Base-by-base conservation (phyloP, 31 red algal genomes). In the Bonnemaisonia californica region DNA sequence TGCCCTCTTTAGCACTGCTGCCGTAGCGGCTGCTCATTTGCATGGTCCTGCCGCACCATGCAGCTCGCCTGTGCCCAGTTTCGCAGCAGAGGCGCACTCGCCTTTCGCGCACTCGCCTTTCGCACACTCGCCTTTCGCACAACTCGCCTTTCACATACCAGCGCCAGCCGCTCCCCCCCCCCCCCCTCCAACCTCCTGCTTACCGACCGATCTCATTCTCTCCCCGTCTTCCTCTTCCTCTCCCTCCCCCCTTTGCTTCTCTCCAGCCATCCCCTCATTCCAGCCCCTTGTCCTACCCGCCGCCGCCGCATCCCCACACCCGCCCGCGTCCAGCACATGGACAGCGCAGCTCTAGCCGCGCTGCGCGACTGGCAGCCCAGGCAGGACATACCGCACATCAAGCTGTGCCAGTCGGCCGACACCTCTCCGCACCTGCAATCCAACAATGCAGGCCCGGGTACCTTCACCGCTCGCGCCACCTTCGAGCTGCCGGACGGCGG, bases 401-500 rank as follows among this genome's bases (percentile, higher is more conserved):
- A 54, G 5, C 36, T 37, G 35, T 78, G 74, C 36, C 31, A 60
- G 31, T 62, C 57, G n/a, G 8, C 60, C 23, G 60, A 31, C n/a
- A 22, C 26, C 23, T 5, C 60, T 22, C 30, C 60, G 8, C 30
- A 33, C 7, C 30, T 63, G 23, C 30, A 63, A 63, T 31, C 60
- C 7, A 22, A 63, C 30, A 33, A 33, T 63, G 30, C 30, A 31
- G 23, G 23, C 11, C 60, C 30, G 7, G 23, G 26, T 13, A 31
- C 60, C 30, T 63, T 78, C 34, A 42, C 31, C 13, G 57, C 54
- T 11, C 57, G 74, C 51, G 54, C 57, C 21, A 8, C 54, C n/a
- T 59, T 40, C 13, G 24, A 87, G 47, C 67, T 87, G 42, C 83
- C 83, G 27, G 83, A 87, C 26, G 72, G 83, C 37, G 83, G 83